A percentile compares a stretch with the other conserved stretches of the same genome.
These are phyloP conservation scores for Schizopora paradoxa DNA, from an alignment of 1,284 basidiomycete species.

Conservation along the genomic window DNA sequence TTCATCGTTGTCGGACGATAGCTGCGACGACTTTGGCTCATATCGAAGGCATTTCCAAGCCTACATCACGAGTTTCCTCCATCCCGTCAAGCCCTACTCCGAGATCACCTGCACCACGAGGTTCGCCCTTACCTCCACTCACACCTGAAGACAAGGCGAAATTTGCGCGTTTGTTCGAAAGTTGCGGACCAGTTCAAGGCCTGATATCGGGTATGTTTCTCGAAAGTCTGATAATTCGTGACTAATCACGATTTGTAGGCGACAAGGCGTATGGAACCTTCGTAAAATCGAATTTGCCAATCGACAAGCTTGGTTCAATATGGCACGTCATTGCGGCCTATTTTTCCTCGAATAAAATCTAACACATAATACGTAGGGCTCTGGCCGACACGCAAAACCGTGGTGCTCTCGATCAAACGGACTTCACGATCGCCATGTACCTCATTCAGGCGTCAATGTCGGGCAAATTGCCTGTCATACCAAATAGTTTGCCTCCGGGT, in stretches of 20 bases:
- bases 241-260: constrained; percentile 38
- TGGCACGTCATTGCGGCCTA: constrained; percentile 53
- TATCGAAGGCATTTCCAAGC: constrained; percentile 66
- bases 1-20: constrained; percentile 28
- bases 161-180: constrained; percentile 76
- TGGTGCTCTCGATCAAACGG: constrained; percentile 83
- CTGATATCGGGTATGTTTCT: constrained; percentile 51
- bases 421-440: constrained; percentile 97
- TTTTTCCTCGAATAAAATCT: background rate
- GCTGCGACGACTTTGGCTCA: constrained; percentile 79
- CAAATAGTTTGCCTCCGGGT: constrained; percentile 76
- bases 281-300: constrained; percentile 86
- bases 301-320: constrained; percentile 89
- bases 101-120: constrained; percentile 50
- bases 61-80: constrained; percentile 24
- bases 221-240: background rate
- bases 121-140: constrained; percentile 51
- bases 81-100: constrained; percentile 50
- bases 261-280: constrained; percentile 93
- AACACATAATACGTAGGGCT: constrained; percentile 48
- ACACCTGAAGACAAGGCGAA: constrained; percentile 77
- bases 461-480: constrained; percentile 69
- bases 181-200: constrained; percentile 70
- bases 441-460: constrained; percentile 92
- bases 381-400: constrained; percentile 93